phyloP scores from a whole-genome alignment of 1,139 yeast genomes.

The Taphrina deformans region DNA sequence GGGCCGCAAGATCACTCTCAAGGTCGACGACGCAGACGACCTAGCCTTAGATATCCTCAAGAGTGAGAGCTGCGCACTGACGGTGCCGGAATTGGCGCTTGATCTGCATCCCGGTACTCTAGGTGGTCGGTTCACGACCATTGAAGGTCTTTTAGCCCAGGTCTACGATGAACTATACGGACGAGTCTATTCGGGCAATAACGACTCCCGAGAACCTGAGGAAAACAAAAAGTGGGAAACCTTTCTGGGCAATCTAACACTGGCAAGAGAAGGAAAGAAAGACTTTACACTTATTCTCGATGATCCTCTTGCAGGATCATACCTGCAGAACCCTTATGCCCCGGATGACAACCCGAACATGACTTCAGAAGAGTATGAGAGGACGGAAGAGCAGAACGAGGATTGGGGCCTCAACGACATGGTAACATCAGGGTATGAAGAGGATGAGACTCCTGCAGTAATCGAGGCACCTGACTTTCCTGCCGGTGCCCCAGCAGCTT shows the following conservation, averaged over 20 bases:
- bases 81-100: conserved; percentile 80
- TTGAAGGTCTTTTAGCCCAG: conserved; percentile 76
- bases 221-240: conserved; percentile 76
- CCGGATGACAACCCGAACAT: conserved; percentile 97
- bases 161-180: conserved; percentile 85
- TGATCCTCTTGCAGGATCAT: conserved; percentile 93
- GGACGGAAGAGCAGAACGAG: conserved; percentile 63
- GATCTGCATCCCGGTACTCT: conserved; percentile 95
- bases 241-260: conserved; percentile 71
- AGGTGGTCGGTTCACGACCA: conserved; percentile 96
- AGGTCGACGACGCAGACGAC: conserved; percentile 89
- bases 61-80: conserved; percentile 78
- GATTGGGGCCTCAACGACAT: conserved; percentile 88
- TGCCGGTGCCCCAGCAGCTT: conserved; percentile 31
- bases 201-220: conserved; percentile 85
- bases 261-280: conserved; percentile 79
- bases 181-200: conserved; percentile 79
- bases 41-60: conserved; percentile 90
- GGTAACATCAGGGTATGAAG: conserved; percentile 46
- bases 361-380: conserved; percentile 76
- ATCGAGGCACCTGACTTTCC: conserved; percentile 1
- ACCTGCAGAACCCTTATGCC: conserved; percentile 95
- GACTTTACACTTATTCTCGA: conserved; percentile 84
- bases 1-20: conserved; percentile 73
- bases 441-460: conserved; percentile 18